A percentile compares a stretch with the other conserved stretches of the same genome.
These are phyloP conservation scores for Cupressus sempervirens DNA, from an alignment of 75 land plant species.

Conservation along the genomic window DNA sequence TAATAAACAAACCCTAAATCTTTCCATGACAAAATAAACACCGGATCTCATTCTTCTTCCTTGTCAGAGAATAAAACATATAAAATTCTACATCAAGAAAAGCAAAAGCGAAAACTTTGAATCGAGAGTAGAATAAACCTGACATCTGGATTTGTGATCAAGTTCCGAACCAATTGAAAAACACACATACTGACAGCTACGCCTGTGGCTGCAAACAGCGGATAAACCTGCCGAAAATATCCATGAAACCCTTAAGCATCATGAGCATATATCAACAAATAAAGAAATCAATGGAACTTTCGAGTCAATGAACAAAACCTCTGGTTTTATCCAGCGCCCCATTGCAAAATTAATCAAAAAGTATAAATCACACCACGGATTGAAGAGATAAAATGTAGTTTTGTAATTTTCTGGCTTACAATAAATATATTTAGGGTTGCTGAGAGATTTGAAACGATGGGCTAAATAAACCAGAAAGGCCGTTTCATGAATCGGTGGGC, in stretches of 20 bases:
- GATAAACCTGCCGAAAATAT: constrained; percentile 46
- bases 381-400: background rate
- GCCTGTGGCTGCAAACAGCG: constrained; percentile 80
- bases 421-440: background rate
- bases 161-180: constrained; percentile 55
- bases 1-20: too few relatives aligned
- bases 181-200: constrained; percentile 77
- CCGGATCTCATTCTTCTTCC: too few relatives aligned
- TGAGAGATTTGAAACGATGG: background rate
- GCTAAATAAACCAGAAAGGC: background rate
- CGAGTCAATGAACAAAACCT: background rate
- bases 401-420: background rate
- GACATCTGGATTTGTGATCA: constrained; percentile 81
- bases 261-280: background rate
- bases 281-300: background rate
- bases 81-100: too few relatives aligned
- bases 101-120: too few relatives aligned
- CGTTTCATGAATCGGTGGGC: background rate
- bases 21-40: too few relatives aligned
- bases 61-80: too few relatives aligned
- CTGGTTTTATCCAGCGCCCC: constrained; percentile 7
- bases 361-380: background rate
- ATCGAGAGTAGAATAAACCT: constrained; percentile 41
- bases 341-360: background rate
- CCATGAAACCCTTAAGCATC: background rate